Percentiles rank a stretch among this genome's conserved stretches.
These are phyloP conservation scores for Boletus sp. DNA, from an alignment of 1,284 basidiomycete species.

Conservation along the genomic window DNA sequence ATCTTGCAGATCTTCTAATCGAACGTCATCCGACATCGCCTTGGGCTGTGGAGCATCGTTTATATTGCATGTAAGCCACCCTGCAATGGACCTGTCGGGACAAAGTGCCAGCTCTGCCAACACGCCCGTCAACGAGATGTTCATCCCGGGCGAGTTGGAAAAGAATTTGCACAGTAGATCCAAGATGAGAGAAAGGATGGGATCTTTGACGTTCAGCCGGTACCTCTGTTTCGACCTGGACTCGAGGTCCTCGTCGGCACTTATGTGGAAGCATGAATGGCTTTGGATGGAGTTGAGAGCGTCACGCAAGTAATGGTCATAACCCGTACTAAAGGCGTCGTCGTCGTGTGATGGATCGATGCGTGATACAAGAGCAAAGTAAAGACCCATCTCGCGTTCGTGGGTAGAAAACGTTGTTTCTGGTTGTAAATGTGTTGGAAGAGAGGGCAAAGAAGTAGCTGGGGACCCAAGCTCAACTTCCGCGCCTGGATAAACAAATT, in stretches of 20 bases:
- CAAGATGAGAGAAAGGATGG: slow-evolving; percentile 69
- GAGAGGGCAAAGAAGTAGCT: slow-evolving; percentile 17
- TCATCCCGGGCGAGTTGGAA: slow-evolving; percentile 79
- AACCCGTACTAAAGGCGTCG: slow-evolving; percentile 81
- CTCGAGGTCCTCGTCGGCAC: slow-evolving; percentile 37
- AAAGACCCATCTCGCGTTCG: slow-evolving; percentile 78
- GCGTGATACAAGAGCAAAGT: slow-evolving; percentile 73
- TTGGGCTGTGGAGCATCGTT: slow-evolving; percentile 35
- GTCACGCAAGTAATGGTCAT: slow-evolving; percentile 80
- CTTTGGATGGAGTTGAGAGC: slow-evolving; percentile 67
- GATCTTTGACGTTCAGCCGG: slow-evolving; percentile 74
- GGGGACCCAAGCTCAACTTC: slow-evolving; percentile 30
- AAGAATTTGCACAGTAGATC: slow-evolving; percentile 77
- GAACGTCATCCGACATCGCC: slow-evolving; percentile 19
- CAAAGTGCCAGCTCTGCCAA: slow-evolving; percentile 77
- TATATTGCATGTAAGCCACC: slow-evolving; percentile 77
- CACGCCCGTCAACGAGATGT: slow-evolving; percentile 84
- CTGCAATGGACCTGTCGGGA: slow-evolving; percentile 80
- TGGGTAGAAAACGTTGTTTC: slow-evolving; percentile 72
- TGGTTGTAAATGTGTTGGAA: slow-evolving; percentile 52
- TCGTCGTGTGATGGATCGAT: slow-evolving; percentile 72
- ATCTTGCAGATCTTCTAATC: slow-evolving; percentile 48
- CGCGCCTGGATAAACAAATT: slow-evolving; percentile 61
- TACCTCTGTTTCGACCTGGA: slow-evolving; percentile 54
- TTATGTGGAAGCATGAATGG: slow-evolving; percentile 54